These are phyloP conservation scores for Lathyrus oleraceus DNA, from an alignment of 306 rosid genomes.

Conservation along the genomic window DNA sequence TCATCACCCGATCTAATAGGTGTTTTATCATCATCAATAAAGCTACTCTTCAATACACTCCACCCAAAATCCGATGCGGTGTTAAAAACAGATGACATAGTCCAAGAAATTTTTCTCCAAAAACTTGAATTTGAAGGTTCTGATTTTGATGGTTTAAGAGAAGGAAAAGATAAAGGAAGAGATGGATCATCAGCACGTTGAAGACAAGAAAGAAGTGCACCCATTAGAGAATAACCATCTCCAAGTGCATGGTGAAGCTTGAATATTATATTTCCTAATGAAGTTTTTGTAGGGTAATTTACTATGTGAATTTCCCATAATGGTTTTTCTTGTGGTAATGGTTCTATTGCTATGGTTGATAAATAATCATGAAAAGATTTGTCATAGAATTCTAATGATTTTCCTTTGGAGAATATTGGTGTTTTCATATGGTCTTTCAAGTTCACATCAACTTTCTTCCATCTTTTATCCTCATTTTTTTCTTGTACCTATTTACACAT, in stretches of 20 bases:
- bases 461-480: slow-evolving; percentile 42
- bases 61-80: slow-evolving; percentile 48
- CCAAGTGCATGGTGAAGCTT: slow-evolving; percentile 69
- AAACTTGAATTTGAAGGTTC: not conserved
- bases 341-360: slow-evolving; percentile 40
- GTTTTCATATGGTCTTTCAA: slow-evolving; percentile 46
- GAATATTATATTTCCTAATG: slow-evolving; percentile 43
- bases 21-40: slow-evolving; percentile 51
- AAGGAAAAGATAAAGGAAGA: slow-evolving; percentile 61
- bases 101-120: not conserved
- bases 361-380: slow-evolving; percentile 42
- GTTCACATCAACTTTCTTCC: slow-evolving; percentile 56
- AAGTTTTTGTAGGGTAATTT: slow-evolving; percentile 48
- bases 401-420: slow-evolving; percentile 36
- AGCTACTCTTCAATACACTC: slow-evolving; percentile 44
- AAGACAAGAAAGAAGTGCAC: slow-evolving; percentile 60
- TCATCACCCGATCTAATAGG: slow-evolving; percentile 53
- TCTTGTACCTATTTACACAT: slow-evolving; percentile 38
- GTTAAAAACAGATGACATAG: slow-evolving; percentile 35
- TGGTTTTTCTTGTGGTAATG: slow-evolving; percentile 43
- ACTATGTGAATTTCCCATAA: slow-evolving; percentile 59
- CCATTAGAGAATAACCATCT: slow-evolving; percentile 69
- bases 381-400: slow-evolving; percentile 37
- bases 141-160: slow-evolving; percentile 19
- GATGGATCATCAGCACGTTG: slow-evolving; percentile 53